phyloP scores from a whole-genome alignment of 768 basidiomycete genomes.

The Cantharellus anzutake region DNA sequence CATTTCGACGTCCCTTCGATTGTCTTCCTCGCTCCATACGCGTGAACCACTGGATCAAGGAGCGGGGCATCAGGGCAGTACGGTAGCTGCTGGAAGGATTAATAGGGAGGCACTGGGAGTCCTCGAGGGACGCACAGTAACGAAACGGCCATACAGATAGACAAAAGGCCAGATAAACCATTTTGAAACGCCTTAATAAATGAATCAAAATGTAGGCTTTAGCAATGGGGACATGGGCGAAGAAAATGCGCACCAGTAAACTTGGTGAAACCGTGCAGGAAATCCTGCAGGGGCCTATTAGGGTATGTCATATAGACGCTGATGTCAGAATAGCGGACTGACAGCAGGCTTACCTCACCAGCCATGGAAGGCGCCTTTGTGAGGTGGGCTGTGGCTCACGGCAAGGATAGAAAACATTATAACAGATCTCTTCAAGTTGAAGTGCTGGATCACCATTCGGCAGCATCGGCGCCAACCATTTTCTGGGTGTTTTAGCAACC shows the following conservation, averaged over 20 bases:
- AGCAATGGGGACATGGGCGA: neutral
- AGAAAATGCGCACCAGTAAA: slow-evolving; percentile 25
- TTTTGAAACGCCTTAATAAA: neutral
- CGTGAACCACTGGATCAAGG: slow-evolving; percentile 18
- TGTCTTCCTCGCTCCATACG: neutral
- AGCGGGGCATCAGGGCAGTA: slow-evolving; percentile 36
- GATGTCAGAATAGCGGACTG: neutral
- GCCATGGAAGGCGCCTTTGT: slow-evolving; percentile 33
- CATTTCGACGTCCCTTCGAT: slow-evolving; percentile 22
- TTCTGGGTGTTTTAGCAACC: neutral
- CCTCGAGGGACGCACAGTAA: slow-evolving; percentile 22
- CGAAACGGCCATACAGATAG: slow-evolving; percentile 29
- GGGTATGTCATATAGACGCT: neutral
- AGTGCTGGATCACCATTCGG: slow-evolving; percentile 24
- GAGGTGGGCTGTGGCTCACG: slow-evolving; percentile 14
- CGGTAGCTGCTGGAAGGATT: slow-evolving; percentile 27
- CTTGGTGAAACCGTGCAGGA: slow-evolving; percentile 30
- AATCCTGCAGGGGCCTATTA: slow-evolving; percentile 20
- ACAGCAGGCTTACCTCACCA: slow-evolving; percentile 28
- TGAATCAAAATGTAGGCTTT: neutral
- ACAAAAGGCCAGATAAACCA: slow-evolving; percentile 25
- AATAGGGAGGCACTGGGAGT: neutral
- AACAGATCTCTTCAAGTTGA: slow-evolving; percentile 39
- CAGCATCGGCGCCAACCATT: neutral
- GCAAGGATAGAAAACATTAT: slow-evolving; percentile 48